Percentiles rank a stretch among this genome's conserved stretches.
These are phyloP conservation scores for Colletotrichum australisinense DNA, from an alignment of 2,329 filamentous ascomycete genomes.

Conservation along the genomic window DNA sequence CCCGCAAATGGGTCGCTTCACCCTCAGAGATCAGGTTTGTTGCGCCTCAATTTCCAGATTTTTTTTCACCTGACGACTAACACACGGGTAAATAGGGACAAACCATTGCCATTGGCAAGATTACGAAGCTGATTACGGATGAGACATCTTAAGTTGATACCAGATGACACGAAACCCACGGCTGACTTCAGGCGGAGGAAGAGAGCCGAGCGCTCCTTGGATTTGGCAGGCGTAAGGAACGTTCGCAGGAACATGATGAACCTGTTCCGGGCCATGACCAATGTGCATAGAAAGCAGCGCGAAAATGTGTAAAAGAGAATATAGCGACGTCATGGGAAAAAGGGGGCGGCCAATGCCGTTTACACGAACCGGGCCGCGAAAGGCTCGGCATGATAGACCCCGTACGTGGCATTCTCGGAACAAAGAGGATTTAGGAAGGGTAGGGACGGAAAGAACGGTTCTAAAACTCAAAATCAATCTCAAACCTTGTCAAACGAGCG, in stretches of 20 bases:
- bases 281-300: constrained; percentile 22
- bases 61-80: constrained; percentile 35
- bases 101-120: constrained; percentile 99
- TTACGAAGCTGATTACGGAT: constrained; percentile 82
- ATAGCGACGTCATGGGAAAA: constrained; percentile 17
- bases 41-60: constrained; percentile 5
- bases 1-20: constrained; percentile 92
- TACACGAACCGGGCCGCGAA: constrained; percentile 19
- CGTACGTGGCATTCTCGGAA: constrained; percentile 2
- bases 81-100: constrained; percentile 73
- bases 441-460: not conserved
- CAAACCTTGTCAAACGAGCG: constrained; percentile 19
- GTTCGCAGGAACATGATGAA: not conserved
- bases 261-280: constrained; percentile 4
- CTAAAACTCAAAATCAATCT: constrained; percentile 13
- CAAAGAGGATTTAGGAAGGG: not conserved
- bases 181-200: constrained; percentile 2
- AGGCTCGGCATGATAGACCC: constrained; percentile 17
- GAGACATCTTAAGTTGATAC: constrained; percentile 42
- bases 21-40: constrained; percentile 85
- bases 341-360: constrained; percentile 7
- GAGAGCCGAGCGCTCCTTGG: not conserved
- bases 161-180: constrained; percentile 1
- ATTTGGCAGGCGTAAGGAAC: not conserved
- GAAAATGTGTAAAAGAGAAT: constrained; percentile 7